Conservation (phyloP, 306 rosid species). For the Gynostemma pentaphyllum region DNA sequence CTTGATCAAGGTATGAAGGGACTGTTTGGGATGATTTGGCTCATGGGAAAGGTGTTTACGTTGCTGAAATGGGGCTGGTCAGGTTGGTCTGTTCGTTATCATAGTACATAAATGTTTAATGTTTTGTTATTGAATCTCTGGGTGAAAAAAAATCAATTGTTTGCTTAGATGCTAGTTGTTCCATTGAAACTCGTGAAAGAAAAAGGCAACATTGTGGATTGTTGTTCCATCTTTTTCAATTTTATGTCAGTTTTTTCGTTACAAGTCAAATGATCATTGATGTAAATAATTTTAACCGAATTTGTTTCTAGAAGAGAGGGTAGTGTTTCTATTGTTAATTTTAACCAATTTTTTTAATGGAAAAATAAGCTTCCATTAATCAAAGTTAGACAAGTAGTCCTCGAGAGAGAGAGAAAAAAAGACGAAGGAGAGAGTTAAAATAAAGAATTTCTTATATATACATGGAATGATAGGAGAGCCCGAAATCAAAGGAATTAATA, state of each 20-base stretch:
- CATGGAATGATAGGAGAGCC: too few species aligned
- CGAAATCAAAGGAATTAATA: too few species aligned
- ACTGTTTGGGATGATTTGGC: constrained; percentile 97
- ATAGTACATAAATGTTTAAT: neutral
- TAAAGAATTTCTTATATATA: too few species aligned
- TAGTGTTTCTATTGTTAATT: neutral
- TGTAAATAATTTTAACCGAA: neutral
- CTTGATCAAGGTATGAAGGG: constrained; percentile 69
- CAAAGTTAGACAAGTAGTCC: too few species aligned
- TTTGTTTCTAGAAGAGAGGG: neutral
- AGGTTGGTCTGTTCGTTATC: constrained; percentile 40
- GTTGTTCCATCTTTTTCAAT: too few species aligned
- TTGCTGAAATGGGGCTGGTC: constrained; percentile 49
- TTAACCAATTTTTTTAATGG: too few species aligned
- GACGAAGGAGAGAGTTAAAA: too few species aligned
- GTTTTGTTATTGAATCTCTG: neutral
- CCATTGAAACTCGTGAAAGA: neutral
- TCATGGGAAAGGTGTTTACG: constrained; percentile 87
- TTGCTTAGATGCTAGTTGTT: neutral
- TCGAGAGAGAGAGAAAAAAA: too few species aligned
- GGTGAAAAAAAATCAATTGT: neutral
- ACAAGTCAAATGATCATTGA: neutral
- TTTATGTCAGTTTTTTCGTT: neutral
- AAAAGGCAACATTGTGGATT: neutral
- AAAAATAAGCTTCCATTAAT: too few species aligned